phyloP scores from a whole-genome alignment of 208 protist species.

The Balamuthia mandrillaris region DNA sequence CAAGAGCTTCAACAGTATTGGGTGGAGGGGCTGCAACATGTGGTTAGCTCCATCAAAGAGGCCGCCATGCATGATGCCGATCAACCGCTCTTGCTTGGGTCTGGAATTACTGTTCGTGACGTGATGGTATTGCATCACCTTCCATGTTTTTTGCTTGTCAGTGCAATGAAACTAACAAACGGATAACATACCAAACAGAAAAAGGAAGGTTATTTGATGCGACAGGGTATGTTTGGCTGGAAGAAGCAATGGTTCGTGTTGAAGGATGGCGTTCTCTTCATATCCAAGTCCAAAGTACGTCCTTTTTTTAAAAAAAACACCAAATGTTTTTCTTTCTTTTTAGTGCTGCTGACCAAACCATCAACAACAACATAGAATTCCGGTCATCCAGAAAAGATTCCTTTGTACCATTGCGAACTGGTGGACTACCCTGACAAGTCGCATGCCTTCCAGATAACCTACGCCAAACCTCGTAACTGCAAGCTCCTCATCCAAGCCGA shows the following conservation, averaged over 20 bases:
- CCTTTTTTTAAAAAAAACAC: neutral
- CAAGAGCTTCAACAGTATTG: neutral
- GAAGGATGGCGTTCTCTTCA: slow-evolving; percentile 33
- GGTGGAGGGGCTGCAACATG: neutral
- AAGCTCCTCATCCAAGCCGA: slow-evolving; percentile 19
- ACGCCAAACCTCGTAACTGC: neutral
- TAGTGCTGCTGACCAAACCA: neutral
- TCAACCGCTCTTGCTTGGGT: neutral
- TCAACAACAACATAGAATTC: too few species aligned
- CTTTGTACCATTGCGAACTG: slow-evolving; percentile 27
- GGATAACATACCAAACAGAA: too few species aligned
- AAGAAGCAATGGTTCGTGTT: slow-evolving; percentile 28
- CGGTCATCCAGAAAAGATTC: slow-evolving; percentile 19
- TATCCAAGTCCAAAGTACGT: neutral
- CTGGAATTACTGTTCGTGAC: neutral
- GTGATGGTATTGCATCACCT: neutral
- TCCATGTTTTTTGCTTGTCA: neutral
- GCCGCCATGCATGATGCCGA: slow-evolving; percentile 3
- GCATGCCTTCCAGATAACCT: slow-evolving; percentile 14
- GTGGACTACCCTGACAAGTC: slow-evolving; percentile 19
- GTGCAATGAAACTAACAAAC: too few species aligned
- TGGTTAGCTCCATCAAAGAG: neutral
- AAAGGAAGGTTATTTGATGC: slow-evolving; percentile 21
- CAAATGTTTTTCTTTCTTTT: neutral
- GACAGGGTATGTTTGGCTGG: neutral